phyloP scores from a whole-genome alignment of 1,284 basidiomycete genomes.

The Tetrapyrgos nigripes region DNA sequence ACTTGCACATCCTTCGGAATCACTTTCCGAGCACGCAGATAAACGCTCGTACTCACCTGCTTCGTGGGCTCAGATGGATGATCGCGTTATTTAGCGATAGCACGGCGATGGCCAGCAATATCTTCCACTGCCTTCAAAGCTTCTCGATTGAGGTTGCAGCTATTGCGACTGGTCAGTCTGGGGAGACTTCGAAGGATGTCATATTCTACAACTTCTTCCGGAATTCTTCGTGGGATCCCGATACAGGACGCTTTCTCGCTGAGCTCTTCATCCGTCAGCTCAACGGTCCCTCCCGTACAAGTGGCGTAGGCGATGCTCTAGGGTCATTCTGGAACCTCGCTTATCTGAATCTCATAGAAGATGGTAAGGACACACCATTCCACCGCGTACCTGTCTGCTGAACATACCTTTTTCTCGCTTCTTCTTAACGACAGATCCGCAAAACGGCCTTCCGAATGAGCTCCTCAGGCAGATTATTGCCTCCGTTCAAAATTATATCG shows the following conservation, averaged over 20 bases:
- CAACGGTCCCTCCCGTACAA: conserved; percentile 3
- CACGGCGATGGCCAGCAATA: conserved; percentile 18
- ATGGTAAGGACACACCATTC: conserved; percentile 10
- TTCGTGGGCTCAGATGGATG: conserved; percentile 16
- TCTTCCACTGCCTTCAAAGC: conserved; percentile 16
- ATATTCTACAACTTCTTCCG: conserved; percentile 18
- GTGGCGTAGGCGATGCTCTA: conserved; percentile 4
- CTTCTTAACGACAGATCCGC: neutral
- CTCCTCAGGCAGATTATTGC: conserved; percentile 15
- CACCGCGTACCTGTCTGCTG: neutral
- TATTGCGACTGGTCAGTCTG: conserved; percentile 8
- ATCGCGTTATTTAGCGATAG: conserved; percentile 17
- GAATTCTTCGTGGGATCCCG: conserved; percentile 17
- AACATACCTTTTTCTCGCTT: neutral
- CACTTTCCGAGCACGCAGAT: conserved; percentile 8
- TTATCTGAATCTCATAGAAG: conserved; percentile 15
- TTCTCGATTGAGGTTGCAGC: conserved; percentile 14
- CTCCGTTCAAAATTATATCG: conserved; percentile 11
- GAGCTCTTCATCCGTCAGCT: conserved; percentile 17
- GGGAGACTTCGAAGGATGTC: conserved; percentile 11
- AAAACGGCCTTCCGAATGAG: conserved; percentile 11
- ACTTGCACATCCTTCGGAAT: conserved; percentile 15
- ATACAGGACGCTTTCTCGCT: conserved; percentile 17
- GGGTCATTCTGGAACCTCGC: conserved; percentile 17
- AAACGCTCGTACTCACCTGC: conserved; percentile 6